Base-by-base conservation (phyloP, 352 stramenopile genomes). In the Thalassiosira mediterranea region DNA sequence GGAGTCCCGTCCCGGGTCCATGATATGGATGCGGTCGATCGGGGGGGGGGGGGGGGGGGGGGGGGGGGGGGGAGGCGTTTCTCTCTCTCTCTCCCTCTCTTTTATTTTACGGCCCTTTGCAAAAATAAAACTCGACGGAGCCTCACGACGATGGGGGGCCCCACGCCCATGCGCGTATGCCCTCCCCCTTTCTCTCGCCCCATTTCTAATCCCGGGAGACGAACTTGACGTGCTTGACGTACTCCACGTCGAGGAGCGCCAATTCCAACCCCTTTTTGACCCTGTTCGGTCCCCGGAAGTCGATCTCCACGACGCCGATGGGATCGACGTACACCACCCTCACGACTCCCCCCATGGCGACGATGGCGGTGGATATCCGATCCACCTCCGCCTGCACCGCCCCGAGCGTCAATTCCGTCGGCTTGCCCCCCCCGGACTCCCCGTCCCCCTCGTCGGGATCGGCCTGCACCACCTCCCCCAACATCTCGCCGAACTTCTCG, bases 231-330 rank as follows among this genome's bases (percentile, higher is more conserved):
- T 90, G 73, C 26, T 85, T 90, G 5, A 92, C 80, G 67, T 86
- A 86, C 38, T 83, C 66, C 32, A 91, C 68, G 66, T 94, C 88
- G 31, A 81, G 54, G 4, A 94, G 40, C 0, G 88, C 87, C 31
- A 94, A 57, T 67, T 94, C 86, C n/a, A 94, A 53, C 31, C 87
- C 87, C 56, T 90, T 76, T 49, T 76, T 69, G 10, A 94, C 70
- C 31, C 82, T 87, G 57, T 87, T 87, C 1, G 86, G 59, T 10
- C 86, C 86, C 23, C 73, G 40, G 64, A 88, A 92, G 29, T 81
- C 77, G 3, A 94, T 59, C 53, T 92, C 74, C 4, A 92, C 86
- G 10, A 88, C 72, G 23, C 88, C 88, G 25, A 84, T 81, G 4
- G 65, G 54, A 79, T 91, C 81, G 0, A 91, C 80, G 47, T 48